phyloP scores from a whole-genome alignment of 2,329 filamentous ascomycete genomes.

The Exophiala calicioides region DNA sequence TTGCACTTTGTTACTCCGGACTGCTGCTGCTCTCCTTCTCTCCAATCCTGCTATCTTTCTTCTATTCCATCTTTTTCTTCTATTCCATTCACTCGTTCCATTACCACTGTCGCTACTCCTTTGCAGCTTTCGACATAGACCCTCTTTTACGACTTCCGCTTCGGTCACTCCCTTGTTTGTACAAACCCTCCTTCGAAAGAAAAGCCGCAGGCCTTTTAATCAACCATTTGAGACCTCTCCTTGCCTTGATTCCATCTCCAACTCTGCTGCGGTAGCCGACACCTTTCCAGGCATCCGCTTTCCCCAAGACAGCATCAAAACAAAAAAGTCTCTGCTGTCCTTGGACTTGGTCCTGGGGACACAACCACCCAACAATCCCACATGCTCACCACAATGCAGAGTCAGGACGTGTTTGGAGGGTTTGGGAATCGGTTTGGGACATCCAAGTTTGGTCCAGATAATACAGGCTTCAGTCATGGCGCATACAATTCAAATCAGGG shows the following conservation, averaged over 20 bases:
- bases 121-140: slow-evolving; percentile 26
- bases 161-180: slow-evolving; percentile 32
- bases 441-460: slow-evolving; percentile 67
- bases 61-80: slow-evolving; percentile 29
- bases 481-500: slow-evolving; percentile 82
- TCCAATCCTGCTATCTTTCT: slow-evolving; percentile 32
- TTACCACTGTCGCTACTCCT: slow-evolving; percentile 28
- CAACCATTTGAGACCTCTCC: slow-evolving; percentile 4
- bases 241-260: slow-evolving; percentile 1
- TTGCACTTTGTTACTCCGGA: slow-evolving; percentile 12
- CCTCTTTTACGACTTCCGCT: slow-evolving; percentile 33
- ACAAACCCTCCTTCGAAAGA: slow-evolving; percentile 6
- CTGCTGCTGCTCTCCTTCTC: slow-evolving; percentile 16
- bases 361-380: slow-evolving; percentile 21
- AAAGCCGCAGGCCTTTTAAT: background rate
- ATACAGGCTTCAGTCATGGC: slow-evolving; percentile 89
- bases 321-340: slow-evolving; percentile 10
- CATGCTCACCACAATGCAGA: slow-evolving; percentile 75
- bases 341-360: slow-evolving; percentile 25
- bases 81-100: slow-evolving; percentile 27
- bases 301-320: slow-evolving; percentile 1
- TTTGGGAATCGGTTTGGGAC: slow-evolving; percentile 25
- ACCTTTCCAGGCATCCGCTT: background rate
- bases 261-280: background rate
- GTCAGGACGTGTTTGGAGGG: slow-evolving; percentile 61